phyloP scores from a whole-genome alignment of 1,139 yeast species.

The Kluyveromyces sp. region DNA sequence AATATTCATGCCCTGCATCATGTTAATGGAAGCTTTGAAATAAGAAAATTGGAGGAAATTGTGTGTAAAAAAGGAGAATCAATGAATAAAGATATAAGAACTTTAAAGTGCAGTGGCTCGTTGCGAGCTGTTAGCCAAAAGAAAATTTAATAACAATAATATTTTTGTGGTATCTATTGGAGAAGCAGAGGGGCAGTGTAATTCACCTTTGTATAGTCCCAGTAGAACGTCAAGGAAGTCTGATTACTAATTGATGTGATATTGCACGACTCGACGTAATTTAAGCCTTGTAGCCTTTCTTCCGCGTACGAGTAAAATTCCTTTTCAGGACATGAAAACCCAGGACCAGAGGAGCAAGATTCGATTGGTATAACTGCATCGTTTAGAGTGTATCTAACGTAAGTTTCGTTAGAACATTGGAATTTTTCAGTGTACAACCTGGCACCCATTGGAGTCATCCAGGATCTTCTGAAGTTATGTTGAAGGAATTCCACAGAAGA shows the following conservation, averaged over 20 bases:
- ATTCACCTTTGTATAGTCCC: constrained; percentile 21
- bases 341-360: constrained; percentile 50
- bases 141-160: too few relatives aligned
- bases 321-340: constrained; percentile 46
- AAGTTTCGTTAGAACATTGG: constrained; percentile 31
- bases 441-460: constrained; percentile 48
- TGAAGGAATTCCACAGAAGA: constrained; percentile 38
- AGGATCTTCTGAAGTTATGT: constrained; percentile 15
- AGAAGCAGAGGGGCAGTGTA: not conserved
- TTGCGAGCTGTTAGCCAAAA: too few relatives aligned
- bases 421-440: constrained; percentile 46
- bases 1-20: too few relatives aligned
- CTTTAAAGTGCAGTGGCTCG: too few relatives aligned
- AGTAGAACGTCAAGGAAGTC: constrained; percentile 23
- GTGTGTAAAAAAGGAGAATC: too few relatives aligned
- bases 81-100: too few relatives aligned
- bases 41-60: too few relatives aligned
- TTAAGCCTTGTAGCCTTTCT: constrained; percentile 30
- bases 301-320: constrained; percentile 34
- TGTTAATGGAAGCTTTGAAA: too few relatives aligned
- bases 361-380: constrained; percentile 55
- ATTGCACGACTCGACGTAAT: constrained; percentile 34
- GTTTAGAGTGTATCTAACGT: constrained; percentile 47
- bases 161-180: too few relatives aligned
- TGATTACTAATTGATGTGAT: constrained; percentile 12